phyloP scores from a whole-genome alignment of 495 filamentous ascomycete species.

The Cercophora samala region DNA sequence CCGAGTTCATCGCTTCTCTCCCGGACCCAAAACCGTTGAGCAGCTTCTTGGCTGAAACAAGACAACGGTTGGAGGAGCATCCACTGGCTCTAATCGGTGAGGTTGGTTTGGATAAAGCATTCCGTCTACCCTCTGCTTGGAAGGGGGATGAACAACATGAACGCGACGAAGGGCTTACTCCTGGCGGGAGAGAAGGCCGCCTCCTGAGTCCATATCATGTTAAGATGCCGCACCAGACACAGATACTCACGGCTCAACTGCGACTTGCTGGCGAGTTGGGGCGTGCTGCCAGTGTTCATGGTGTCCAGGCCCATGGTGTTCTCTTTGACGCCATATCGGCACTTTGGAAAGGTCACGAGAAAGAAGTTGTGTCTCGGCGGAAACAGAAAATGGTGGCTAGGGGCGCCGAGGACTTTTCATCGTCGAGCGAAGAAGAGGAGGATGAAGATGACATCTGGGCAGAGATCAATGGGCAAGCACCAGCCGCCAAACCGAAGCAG shows the following conservation, averaged over 20 bases:
- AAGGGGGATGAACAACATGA: slow-evolving; percentile 24
- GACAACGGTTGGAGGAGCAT: slow-evolving; percentile 56
- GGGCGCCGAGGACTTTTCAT: slow-evolving; percentile 49
- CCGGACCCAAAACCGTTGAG: slow-evolving; percentile 70
- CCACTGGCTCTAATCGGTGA: slow-evolving; percentile 80
- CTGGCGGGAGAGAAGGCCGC: slow-evolving; percentile 79
- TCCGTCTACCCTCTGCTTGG: slow-evolving; percentile 73
- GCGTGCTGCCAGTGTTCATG: slow-evolving; percentile 81
- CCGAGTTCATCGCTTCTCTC: slow-evolving; percentile 60
- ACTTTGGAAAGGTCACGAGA: slow-evolving; percentile 82
- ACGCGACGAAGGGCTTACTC: slow-evolving; percentile 56
- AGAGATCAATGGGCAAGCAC: background rate
- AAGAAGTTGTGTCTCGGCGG: slow-evolving; percentile 60
- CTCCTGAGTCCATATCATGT: slow-evolving; percentile 71
- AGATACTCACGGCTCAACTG: slow-evolving; percentile 76
- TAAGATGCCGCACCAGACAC: slow-evolving; percentile 71
- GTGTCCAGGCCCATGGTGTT: slow-evolving; percentile 84
- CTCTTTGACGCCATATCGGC: slow-evolving; percentile 71
- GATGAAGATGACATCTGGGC: slow-evolving; percentile 19
- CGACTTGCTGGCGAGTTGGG: slow-evolving; percentile 76
- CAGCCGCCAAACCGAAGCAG: slow-evolving; percentile 3
- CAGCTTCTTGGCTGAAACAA: slow-evolving; percentile 61
- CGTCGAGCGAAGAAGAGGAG: slow-evolving; percentile 39
- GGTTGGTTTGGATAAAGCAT: slow-evolving; percentile 80
- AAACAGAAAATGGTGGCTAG: slow-evolving; percentile 47